Evolutionary conservation across 2,329 filamentous ascomycete genomes (phyloP).

Genomic region (Aureobasidium sp.): DNA sequence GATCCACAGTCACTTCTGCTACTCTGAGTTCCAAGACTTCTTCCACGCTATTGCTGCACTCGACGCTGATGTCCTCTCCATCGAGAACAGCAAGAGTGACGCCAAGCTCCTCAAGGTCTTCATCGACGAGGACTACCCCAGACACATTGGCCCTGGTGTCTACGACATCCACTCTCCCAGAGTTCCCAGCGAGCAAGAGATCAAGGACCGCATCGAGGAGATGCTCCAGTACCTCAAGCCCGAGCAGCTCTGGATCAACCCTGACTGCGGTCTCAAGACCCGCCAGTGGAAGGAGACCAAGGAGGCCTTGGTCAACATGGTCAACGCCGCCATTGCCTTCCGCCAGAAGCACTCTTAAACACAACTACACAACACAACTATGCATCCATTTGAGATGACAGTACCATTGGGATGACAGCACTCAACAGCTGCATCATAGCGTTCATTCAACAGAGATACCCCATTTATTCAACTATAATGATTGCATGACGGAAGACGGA

Average conservation of each 20-base stretch:
- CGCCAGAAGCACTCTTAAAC: constrained; percentile 50
- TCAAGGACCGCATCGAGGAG: constrained; percentile 95
- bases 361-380: neutral
- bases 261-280: constrained; percentile 98
- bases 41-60: constrained; percentile 99
- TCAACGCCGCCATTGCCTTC: constrained; percentile 96
- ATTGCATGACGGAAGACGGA: constrained; percentile 21
- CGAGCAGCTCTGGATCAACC: constrained; percentile 99
- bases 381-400: constrained; percentile 14
- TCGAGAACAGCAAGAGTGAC: constrained; percentile 99
- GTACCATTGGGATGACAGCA: constrained; percentile 10
- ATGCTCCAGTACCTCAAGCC: constrained; percentile 95
- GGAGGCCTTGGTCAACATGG: constrained; percentile 91
- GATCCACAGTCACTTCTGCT: constrained; percentile 99
- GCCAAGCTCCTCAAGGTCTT: constrained; percentile 99
- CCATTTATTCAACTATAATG: constrained; percentile 21
- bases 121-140: constrained; percentile 91
- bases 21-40: constrained; percentile 99
- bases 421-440: constrained; percentile 20
- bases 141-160: constrained; percentile 97
- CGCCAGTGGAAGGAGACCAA: constrained; percentile 98
- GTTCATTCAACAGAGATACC: constrained; percentile 27
- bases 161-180: constrained; percentile 99
- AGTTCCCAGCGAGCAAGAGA: constrained; percentile 95
- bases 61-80: constrained; percentile 95